Percentiles rank a stretch among this genome's conserved stretches.
phyloP scores from a whole-genome alignment of 2,329 filamentous ascomycete genomes.

The Cercospora janseana region DNA sequence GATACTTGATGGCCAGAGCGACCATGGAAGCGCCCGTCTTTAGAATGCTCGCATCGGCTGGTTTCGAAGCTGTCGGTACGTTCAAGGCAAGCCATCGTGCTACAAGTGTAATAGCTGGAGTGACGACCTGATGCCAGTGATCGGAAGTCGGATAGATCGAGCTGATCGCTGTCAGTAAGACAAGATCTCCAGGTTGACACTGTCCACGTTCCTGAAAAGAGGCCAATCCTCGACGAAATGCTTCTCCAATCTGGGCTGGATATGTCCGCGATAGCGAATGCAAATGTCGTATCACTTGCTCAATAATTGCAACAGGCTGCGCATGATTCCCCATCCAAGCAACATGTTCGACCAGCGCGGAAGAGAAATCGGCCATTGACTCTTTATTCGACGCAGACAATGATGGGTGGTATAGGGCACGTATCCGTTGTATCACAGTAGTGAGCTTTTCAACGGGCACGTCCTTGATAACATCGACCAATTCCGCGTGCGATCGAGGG shows the following conservation, averaged over 20 bases:
- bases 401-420: slow-evolving; percentile 88
- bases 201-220: slow-evolving; percentile 55
- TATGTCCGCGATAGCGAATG: slow-evolving; percentile 90
- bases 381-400: slow-evolving; percentile 81
- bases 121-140: slow-evolving; percentile 93
- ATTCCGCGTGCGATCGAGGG: slow-evolving; percentile 71
- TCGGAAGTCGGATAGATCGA: slow-evolving; percentile 92
- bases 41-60: slow-evolving; percentile 67
- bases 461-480: slow-evolving; percentile 63
- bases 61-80: slow-evolving; percentile 54
- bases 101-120: slow-evolving; percentile 83
- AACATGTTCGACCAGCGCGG: slow-evolving; percentile 65
- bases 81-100: slow-evolving; percentile 78
- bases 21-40: slow-evolving; percentile 74
- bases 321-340: slow-evolving; percentile 55
- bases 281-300: slow-evolving; percentile 80
- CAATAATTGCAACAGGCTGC: slow-evolving; percentile 63
- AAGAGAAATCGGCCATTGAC: slow-evolving; percentile 69
- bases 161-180: slow-evolving; percentile 78
- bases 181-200: slow-evolving; percentile 66
- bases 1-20: slow-evolving; percentile 77
- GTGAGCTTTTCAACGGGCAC: slow-evolving; percentile 67
- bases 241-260: slow-evolving; percentile 70
- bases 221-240: slow-evolving; percentile 72
- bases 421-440: slow-evolving; percentile 80